These are phyloP conservation scores for Cephalotrichum gorgonifer DNA, from an alignment of 2,329 filamentous ascomycete genomes.

Conservation along the genomic window DNA sequence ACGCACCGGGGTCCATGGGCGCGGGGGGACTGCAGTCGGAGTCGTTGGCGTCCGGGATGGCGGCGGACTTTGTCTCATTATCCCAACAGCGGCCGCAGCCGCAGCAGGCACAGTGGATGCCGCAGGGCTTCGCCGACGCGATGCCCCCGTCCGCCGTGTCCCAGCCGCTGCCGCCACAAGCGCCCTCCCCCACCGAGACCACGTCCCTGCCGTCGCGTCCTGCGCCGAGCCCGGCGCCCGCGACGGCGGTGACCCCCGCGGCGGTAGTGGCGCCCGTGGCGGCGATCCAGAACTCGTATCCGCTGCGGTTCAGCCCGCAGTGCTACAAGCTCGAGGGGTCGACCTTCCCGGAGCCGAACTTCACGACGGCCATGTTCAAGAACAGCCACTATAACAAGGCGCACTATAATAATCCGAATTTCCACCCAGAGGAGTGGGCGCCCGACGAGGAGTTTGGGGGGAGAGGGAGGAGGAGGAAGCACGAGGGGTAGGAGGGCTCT, in stretches of 20 bases:
- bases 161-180: constrained; percentile 16
- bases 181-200: constrained; percentile 22
- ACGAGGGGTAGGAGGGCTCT: background rate
- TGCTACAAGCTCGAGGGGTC: constrained; percentile 38
- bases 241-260: background rate
- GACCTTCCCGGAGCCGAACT: constrained; percentile 32
- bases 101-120: constrained; percentile 24
- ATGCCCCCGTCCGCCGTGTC: constrained; percentile 18
- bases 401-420: constrained; percentile 54
- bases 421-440: constrained; percentile 33
- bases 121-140: constrained; percentile 14
- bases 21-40: constrained; percentile 21
- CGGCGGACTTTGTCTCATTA: constrained; percentile 21
- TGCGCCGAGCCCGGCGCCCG: background rate
- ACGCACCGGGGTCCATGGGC: constrained; percentile 7
- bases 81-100: constrained; percentile 27
- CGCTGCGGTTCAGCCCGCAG: constrained; percentile 40
- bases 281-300: constrained; percentile 17
- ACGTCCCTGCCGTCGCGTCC: constrained; percentile 9
- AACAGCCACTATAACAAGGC: constrained; percentile 58
- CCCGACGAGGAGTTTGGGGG: constrained; percentile 23
- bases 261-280: background rate
- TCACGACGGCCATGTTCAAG: constrained; percentile 50
- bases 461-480: background rate
- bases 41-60: constrained; percentile 13